phyloP scores from a whole-genome alignment of 139 green algal species.

The Micractinium conductrix region DNA sequence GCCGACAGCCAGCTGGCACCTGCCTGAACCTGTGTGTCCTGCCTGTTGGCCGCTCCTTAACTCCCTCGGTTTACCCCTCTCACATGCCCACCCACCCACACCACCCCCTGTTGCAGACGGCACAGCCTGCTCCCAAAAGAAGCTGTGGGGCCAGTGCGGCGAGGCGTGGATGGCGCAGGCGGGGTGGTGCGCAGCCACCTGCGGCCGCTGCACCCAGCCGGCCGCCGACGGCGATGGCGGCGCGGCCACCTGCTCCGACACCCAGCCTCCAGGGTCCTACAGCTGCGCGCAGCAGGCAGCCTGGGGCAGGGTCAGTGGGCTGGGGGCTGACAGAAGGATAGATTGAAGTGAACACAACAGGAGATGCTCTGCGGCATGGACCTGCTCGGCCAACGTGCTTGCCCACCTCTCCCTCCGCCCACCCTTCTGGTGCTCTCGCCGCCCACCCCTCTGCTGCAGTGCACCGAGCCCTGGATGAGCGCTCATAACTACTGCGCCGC shows the following conservation, averaged over 20 bases:
- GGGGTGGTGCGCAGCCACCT: slow-evolving; percentile 37
- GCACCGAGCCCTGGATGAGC: slow-evolving; percentile 28
- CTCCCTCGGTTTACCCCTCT: no score
- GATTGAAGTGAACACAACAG: no score
- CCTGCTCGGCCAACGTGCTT: not conserved
- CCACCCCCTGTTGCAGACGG: not conserved
- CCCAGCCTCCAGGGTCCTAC: not conserved
- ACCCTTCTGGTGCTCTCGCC: not conserved
- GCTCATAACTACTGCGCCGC: slow-evolving; percentile 30
- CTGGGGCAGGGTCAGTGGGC: not conserved
- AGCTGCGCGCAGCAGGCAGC: not conserved
- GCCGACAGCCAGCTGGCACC: no score
- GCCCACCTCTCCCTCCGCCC: not conserved
- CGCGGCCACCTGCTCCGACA: not conserved
- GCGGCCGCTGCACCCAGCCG: slow-evolving; percentile 39
- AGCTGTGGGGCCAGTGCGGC: slow-evolving; percentile 24
- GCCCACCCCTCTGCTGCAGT: slow-evolving; percentile 6
- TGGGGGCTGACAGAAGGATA: not conserved
- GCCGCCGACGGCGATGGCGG: no score
- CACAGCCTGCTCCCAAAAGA: slow-evolving; percentile 25
- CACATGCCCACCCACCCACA: no score
- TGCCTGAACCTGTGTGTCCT: not conserved
- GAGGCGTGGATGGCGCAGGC: slow-evolving; percentile 24
- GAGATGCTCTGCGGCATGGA: no score
- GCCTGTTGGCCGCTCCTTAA: no score